Percentiles rank a stretch among this genome's conserved stretches.
Conservation (phyloP, 345 rosid genomes). For the Citrus medica region DNA sequence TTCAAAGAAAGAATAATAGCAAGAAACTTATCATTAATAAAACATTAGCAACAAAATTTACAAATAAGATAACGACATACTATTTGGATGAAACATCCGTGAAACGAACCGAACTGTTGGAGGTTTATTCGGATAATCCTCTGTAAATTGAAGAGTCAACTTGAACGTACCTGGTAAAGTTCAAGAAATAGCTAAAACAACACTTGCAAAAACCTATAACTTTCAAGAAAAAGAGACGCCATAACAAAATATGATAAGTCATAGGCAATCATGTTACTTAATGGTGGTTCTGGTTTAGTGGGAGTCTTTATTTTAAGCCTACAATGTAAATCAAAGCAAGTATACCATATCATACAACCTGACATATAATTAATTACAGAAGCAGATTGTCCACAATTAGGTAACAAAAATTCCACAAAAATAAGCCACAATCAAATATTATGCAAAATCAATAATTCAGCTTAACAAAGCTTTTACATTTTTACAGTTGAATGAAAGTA, state of each 20-base stretch:
- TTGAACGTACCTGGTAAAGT: conserved; percentile 53
- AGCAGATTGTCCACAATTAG: background rate
- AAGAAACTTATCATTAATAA: background rate
- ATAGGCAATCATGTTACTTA: background rate
- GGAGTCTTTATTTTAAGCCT: background rate
- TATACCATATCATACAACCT: background rate
- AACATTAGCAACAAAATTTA: background rate
- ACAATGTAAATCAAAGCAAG: background rate
- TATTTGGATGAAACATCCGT: conserved; percentile 66
- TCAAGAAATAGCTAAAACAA: background rate
- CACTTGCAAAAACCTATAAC: background rate
- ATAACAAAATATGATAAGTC: background rate
- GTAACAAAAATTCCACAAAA: background rate
- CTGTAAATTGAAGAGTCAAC: conserved; percentile 55
- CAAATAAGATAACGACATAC: conserved; percentile 31
- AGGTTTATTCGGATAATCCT: conserved; percentile 71
- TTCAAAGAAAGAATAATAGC: background rate
- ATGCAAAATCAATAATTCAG: background rate
- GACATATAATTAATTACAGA: too few relatives aligned
- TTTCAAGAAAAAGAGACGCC: background rate
- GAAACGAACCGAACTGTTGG: conserved; percentile 69
- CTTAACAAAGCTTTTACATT: background rate
- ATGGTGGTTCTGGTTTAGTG: background rate
- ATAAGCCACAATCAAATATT: background rate
- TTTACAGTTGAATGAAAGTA: background rate